These are phyloP conservation scores for Nigrospora sphaerica DNA, from an alignment of 2,329 filamentous ascomycete species.

Conservation along the genomic window DNA sequence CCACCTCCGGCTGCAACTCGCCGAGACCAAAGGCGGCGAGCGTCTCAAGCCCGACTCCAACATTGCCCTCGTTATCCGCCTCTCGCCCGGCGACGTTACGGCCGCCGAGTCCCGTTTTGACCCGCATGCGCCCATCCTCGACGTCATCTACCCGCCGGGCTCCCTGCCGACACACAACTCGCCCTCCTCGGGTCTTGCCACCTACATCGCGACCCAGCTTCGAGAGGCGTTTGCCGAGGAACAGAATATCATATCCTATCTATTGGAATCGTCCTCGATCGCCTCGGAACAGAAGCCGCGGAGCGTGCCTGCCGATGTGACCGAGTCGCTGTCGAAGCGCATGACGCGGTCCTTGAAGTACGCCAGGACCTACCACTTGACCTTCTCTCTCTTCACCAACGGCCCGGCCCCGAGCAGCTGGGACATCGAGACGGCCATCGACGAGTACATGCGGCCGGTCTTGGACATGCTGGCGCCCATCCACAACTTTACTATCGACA, in stretches of 20 bases:
- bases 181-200: constrained; percentile 65
- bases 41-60: constrained; percentile 26
- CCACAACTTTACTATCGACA: constrained; percentile 93
- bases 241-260: constrained; percentile 73
- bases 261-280: constrained; percentile 55
- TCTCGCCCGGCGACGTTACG: constrained; percentile 53
- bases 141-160: constrained; percentile 69
- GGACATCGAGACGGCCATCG: constrained; percentile 80
- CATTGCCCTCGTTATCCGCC: constrained; percentile 62
- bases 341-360: constrained; percentile 85
- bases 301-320: constrained; percentile 40
- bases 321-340: constrained; percentile 56
- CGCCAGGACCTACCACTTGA: constrained; percentile 88
- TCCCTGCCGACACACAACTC: constrained; percentile 60
- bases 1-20: constrained; percentile 65
- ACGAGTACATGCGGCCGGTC: constrained; percentile 74
- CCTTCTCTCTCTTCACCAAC: constrained; percentile 89
- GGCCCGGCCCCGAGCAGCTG: constrained; percentile 73
- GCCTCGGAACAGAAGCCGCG: constrained; percentile 39
- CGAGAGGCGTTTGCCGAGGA: constrained; percentile 79
- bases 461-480: constrained; percentile 73
- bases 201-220: constrained; percentile 72
- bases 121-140: constrained; percentile 62
- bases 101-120: constrained; percentile 53
- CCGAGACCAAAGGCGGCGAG: constrained; percentile 19